Percentiles rank a stretch among this genome's conserved stretches.
phyloP scores from a whole-genome alignment of 1,284 basidiomycete species.

The Cryptococcus floricola region DNA sequence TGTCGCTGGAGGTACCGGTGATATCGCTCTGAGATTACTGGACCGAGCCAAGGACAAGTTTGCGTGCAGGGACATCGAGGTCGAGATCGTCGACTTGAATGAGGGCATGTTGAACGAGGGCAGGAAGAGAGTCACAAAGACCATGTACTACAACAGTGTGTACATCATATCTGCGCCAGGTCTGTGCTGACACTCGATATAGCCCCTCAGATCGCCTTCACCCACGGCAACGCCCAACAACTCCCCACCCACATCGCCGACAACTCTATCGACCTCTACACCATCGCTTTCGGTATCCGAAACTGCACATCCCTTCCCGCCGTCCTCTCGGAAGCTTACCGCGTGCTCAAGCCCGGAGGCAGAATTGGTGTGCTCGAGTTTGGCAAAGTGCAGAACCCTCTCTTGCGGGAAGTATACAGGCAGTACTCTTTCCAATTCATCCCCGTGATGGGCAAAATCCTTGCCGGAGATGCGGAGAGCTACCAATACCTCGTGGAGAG shows the following conservation, averaged over 20 bases:
- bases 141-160: constrained; percentile 94
- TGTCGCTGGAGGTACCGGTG: constrained; percentile 96
- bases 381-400: constrained; percentile 84
- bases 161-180: constrained; percentile 12
- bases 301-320: constrained; percentile 93
- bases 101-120: constrained; percentile 93
- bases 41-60: constrained; percentile 87
- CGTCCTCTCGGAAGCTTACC: constrained; percentile 83
- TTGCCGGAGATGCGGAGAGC: constrained; percentile 91
- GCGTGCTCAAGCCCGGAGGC: constrained; percentile 94
- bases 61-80: constrained; percentile 79
- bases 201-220: constrained; percentile 92
- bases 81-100: constrained; percentile 94
- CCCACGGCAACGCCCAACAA: constrained; percentile 87
- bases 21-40: constrained; percentile 91
- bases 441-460: constrained; percentile 86
- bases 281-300: constrained; percentile 97
- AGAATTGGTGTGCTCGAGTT: constrained; percentile 96
- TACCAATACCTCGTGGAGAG: constrained; percentile 99
- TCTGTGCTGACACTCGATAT: constrained; percentile 8
- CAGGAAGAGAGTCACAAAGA: constrained; percentile 82
- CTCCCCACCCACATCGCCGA: constrained; percentile 62
- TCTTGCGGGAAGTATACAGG: constrained; percentile 80
- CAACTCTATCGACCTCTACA: constrained; percentile 90
- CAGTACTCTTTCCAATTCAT: constrained; percentile 96